These are phyloP conservation scores for Hyaloperonospora arabidopsidis DNA, from an alignment of 352 stramenopile genomes.

Conservation along the genomic window DNA sequence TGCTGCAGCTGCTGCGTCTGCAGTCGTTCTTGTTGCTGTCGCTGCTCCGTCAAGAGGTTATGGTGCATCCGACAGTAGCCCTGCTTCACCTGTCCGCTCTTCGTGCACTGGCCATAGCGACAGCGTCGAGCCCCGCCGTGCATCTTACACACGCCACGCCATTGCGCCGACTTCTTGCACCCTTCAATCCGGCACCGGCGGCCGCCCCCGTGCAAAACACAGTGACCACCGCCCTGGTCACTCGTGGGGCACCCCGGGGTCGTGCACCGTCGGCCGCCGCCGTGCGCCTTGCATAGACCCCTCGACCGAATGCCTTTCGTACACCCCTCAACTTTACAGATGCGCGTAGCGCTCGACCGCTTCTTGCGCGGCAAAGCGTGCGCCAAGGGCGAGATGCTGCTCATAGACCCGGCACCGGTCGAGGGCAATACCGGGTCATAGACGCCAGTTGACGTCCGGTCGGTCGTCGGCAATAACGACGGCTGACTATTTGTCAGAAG, in stretches of 20 bases:
- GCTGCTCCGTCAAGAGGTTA: slow-evolving; percentile 40
- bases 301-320: slow-evolving; percentile 72
- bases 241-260: slow-evolving; percentile 73
- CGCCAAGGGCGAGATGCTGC: slow-evolving; percentile 6
- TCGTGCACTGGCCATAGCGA: slow-evolving; percentile 65
- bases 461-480: slow-evolving; percentile 1
- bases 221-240: slow-evolving; percentile 81
- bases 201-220: slow-evolving; percentile 75
- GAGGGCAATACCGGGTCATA: background rate
- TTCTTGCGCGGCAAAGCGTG: slow-evolving; percentile 38
- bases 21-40: slow-evolving; percentile 35
- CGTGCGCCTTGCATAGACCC: slow-evolving; percentile 78
- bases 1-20: slow-evolving; percentile 19
- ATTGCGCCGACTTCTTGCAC: slow-evolving; percentile 79
- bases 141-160: slow-evolving; percentile 76
- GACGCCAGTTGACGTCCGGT: background rate
- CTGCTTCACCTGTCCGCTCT: slow-evolving; percentile 76
- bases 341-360: slow-evolving; percentile 43
- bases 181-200: slow-evolving; percentile 63
- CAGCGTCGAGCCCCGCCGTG: slow-evolving; percentile 77
- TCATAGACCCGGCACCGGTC: background rate
- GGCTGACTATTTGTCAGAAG: slow-evolving; percentile 22
- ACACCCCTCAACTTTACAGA: slow-evolving; percentile 70
- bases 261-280: slow-evolving; percentile 69
- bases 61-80: slow-evolving; percentile 78